Conservation (phyloP, 768 basidiomycete genomes). For the Agrocybe chaxingu region DNA sequence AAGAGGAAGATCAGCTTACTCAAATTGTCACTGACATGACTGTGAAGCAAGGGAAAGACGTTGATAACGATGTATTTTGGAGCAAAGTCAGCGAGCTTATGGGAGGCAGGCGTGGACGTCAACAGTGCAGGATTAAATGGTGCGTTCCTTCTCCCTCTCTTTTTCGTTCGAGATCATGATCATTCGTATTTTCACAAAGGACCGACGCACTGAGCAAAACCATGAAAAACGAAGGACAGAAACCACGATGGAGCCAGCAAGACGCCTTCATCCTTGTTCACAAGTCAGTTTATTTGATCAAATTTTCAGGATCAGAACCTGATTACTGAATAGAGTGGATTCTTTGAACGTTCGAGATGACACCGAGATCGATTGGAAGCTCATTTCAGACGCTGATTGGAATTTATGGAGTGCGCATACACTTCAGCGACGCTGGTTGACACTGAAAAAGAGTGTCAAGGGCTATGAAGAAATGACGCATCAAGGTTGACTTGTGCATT, state of each 20-base stretch:
- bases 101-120: constrained; percentile 71
- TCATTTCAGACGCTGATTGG: constrained; percentile 70
- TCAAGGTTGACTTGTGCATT: constrained; percentile 44
- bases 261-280: constrained; percentile 82
- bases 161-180: background rate
- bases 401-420: constrained; percentile 83
- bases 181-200: constrained; percentile 36
- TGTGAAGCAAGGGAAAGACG: constrained; percentile 63
- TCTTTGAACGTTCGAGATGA: constrained; percentile 74
- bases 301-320: background rate
- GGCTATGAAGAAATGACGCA: constrained; percentile 81
- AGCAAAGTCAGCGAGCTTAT: constrained; percentile 71
- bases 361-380: constrained; percentile 84
- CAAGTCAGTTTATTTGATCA: constrained; percentile 48
- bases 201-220: constrained; percentile 72
- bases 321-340: constrained; percentile 50
- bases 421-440: constrained; percentile 76
- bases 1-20: constrained; percentile 74
- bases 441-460: constrained; percentile 74
- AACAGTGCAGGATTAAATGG: constrained; percentile 91
- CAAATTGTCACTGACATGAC: constrained; percentile 76
- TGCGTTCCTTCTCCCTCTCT: constrained; percentile 21
- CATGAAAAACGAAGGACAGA: constrained; percentile 68
- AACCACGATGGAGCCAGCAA: constrained; percentile 69
- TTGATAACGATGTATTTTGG: constrained; percentile 85